Evolutionary conservation across 768 basidiomycete genomes (phyloP).

Genomic region (Phylloporus arenicola): DNA sequence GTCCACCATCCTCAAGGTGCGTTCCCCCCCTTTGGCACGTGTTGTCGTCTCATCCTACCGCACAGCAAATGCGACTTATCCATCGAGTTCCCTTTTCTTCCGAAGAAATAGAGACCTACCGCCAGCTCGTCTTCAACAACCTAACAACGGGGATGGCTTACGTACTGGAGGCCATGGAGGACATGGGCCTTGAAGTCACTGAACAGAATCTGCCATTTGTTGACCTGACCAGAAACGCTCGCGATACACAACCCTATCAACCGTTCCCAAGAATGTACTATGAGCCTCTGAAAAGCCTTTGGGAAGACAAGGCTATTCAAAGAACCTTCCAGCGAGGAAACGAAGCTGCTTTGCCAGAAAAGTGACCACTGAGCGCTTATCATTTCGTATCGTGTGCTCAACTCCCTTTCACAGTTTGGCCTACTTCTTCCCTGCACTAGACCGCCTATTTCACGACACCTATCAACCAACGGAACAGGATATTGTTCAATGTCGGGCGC

Average conservation of each 20-base stretch:
- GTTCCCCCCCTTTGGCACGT: not conserved
- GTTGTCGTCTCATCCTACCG: conserved; percentile 1
- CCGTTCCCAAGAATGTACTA: conserved; percentile 67
- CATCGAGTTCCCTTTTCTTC: conserved; percentile 79
- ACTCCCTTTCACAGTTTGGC: conserved; percentile 39
- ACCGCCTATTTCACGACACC: conserved; percentile 67
- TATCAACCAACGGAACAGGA: conserved; percentile 82
- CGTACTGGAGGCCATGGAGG: conserved; percentile 84
- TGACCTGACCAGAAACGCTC: conserved; percentile 58
- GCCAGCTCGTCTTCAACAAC: conserved; percentile 92
- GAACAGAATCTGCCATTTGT: conserved; percentile 56
- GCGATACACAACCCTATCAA: conserved; percentile 74
- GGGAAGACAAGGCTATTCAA: conserved; percentile 73
- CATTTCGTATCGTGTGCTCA: not conserved
- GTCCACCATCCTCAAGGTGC: conserved; percentile 83
- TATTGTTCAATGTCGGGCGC: conserved; percentile 78
- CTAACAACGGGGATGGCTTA: conserved; percentile 79
- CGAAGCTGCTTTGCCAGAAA: conserved; percentile 88
- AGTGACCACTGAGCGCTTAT: conserved; percentile 43
- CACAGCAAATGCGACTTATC: conserved; percentile 93
- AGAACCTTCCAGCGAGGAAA: conserved; percentile 78
- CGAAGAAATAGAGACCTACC: conserved; percentile 81
- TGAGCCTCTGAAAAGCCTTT: conserved; percentile 63
- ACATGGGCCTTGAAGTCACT: conserved; percentile 72
- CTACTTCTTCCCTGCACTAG: conserved; percentile 77